Percentiles rank a stretch among this genome's conserved stretches.
These are phyloP conservation scores for Euphorbia pulcherrima DNA, from an alignment of 345 rosid genomes.

Conservation along the genomic window DNA sequence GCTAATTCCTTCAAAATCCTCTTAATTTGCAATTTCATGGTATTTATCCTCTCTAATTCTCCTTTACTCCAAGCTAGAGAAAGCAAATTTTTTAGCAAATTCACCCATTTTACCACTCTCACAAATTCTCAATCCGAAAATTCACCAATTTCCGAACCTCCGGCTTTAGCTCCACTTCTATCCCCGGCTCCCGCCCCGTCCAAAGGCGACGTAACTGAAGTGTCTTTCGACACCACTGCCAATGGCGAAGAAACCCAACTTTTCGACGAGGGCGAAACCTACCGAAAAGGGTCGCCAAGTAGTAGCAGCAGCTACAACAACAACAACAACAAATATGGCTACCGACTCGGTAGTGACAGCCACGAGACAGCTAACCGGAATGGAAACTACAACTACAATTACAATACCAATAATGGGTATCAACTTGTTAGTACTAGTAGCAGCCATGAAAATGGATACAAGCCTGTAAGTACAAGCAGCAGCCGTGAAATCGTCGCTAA, in stretches of 20 bases:
- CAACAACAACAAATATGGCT: conserved; percentile 19
- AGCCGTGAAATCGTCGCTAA: not conserved
- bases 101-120: conserved; percentile 31
- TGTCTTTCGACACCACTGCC: conserved; percentile 13
- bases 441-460: not conserved
- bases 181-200: conserved; percentile 15
- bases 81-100: conserved; percentile 59
- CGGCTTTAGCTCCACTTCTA: conserved; percentile 15
- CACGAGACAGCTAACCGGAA: conserved; percentile 5
- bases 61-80: conserved; percentile 45
- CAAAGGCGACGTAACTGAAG: conserved; percentile 14
- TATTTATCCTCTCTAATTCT: conserved; percentile 24
- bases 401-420: conserved; percentile 17
- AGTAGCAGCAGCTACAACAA: conserved; percentile 21
- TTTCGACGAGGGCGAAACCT: conserved; percentile 30
- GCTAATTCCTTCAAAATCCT: conserved; percentile 26
- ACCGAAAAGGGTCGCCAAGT: conserved; percentile 12
- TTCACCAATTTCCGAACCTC: conserved; percentile 12
- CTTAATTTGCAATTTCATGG: conserved; percentile 19
- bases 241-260: conserved; percentile 22
- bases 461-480: not conserved
- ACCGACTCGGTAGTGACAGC: not conserved
- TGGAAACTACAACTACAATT: conserved; percentile 13
- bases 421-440: conserved; percentile 1
- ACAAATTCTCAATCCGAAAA: not conserved